Base-by-base conservation (phyloP, 306 rosid species). In the Arachis hypogaea region DNA sequence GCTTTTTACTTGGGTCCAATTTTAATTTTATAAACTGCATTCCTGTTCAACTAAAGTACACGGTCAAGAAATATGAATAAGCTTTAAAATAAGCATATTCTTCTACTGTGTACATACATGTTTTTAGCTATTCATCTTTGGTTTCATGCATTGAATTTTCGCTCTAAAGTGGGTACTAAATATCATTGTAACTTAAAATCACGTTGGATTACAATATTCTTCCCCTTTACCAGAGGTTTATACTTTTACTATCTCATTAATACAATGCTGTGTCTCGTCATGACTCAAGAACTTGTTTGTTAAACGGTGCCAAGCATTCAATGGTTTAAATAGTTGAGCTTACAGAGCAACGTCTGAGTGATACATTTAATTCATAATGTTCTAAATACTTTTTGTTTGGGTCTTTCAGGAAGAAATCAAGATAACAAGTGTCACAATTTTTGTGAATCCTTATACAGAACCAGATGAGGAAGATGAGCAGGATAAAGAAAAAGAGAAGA, bases 401-500 rank as follows among this genome's bases (percentile, higher is more conserved):
- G 46, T 59, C 68, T 59, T 78, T 80, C 87, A 95, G 99, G 99
- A 95, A 76, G 99, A 95, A 76, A 90, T 94, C 81, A 92, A 95
- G 86, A 92, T 95, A 77, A 90, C 87, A 43, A 74, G 85, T 70
- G 87, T 92, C 69, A 82, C 92, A 7, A 73, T 86, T 73, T 95
- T 92, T 68, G 93, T 95, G 74, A 95, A 95, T 81, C 97, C 99
- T 28, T 90, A 92, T 76, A 42, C 89, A 5, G 99, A 95, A 79
- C 97, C 92, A n/a, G 98, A 92, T 16, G 99, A 91, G 81, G 98
- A 76, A 72, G 86, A 87, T 69, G 88, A 86, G 75, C 82, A 85
- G 84, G 85, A 81, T 57, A 85, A 82, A 71, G 85, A 84, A 44
- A 77, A 88, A 77, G 89, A 83, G 79, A 81, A 86, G 89, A 80